Base-by-base conservation (phyloP, 371 early-diverging fungal species). In the Lichtheimia ramosa region DNA sequence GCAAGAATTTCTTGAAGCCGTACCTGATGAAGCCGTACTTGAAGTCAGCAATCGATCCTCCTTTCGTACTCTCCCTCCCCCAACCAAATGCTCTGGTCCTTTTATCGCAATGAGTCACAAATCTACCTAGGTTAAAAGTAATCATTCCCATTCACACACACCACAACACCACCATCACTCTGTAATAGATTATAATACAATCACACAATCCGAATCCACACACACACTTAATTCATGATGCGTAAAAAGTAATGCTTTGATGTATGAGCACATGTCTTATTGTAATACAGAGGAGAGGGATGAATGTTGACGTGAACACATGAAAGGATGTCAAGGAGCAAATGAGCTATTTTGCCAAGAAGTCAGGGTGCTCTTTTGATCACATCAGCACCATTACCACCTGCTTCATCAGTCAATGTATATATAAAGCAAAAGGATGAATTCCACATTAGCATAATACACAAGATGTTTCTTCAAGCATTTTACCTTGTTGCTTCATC, bases 1-100 rank as follows among this genome's bases (percentile, higher is more conserved):
- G 12, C 68, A 66, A 48, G 77, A 74, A 24, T 80, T 80, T 25
- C 54, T 80, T 28, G 73, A 76, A 43, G 69, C 71, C 16, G 75
- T 80, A 0, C 81, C 81, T 4, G 68, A 76, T 34, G 75, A 75
- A 51, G 81, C 81, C 3, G 63, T 74, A 0, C 58, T 80, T 4
- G 68, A 77, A 43, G 72, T 80, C 21, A 68, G 58, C 41, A 60
- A 55, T 14, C 54, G 55, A 5, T 46, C 61, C 7, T 40, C 42
- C 24, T 49, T 48, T 41, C 34, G 23, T 21, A 25, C 48, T 61
- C 34, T 15, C 43, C 16, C 27, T 42, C 46, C 42, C 18, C 21
- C 54, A 16, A 34, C 34, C 2, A 34, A 34, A 34, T 34, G 34
- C 34, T 34, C 34, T 34, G 34, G 34, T 34, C 34, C 34, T 34